These are phyloP conservation scores for Penicillium steckii DNA, from an alignment of 495 filamentous ascomycete species.

Conservation along the genomic window DNA sequence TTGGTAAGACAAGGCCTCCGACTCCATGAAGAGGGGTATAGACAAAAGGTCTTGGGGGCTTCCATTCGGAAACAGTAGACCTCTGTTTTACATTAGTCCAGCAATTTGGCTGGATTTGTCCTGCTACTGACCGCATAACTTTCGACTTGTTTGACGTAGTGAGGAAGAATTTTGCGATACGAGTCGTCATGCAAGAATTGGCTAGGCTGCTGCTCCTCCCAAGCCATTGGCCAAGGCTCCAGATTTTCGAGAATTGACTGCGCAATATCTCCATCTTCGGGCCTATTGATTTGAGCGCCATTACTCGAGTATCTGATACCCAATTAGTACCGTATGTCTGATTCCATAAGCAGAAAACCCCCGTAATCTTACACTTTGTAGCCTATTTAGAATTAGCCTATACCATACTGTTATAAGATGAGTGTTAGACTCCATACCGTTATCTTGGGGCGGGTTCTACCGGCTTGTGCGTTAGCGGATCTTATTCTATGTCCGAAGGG, in stretches of 20 bases:
- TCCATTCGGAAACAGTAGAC: slow-evolving; percentile 33
- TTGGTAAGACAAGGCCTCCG: slow-evolving; percentile 50
- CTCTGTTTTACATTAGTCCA: slow-evolving; percentile 19
- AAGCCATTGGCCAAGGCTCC: slow-evolving; percentile 47
- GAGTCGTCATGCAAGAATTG: slow-evolving; percentile 40
- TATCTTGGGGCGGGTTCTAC: slow-evolving; percentile 66
- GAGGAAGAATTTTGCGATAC: slow-evolving; percentile 38
- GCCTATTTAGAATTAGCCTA: slow-evolving; percentile 32
- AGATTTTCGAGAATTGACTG: slow-evolving; percentile 57
- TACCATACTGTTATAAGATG: neutral
- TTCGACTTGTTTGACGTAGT: slow-evolving; percentile 44
- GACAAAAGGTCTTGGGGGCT: slow-evolving; percentile 46
- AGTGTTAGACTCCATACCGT: slow-evolving; percentile 44
- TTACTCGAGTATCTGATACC: slow-evolving; percentile 57
- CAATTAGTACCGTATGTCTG: neutral
- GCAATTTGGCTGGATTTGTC: neutral
- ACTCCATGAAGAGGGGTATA: slow-evolving; percentile 75
- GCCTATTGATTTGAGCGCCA: slow-evolving; percentile 69
- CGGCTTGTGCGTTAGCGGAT: slow-evolving; percentile 17
- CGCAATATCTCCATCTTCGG: slow-evolving; percentile 61
- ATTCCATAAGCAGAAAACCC: neutral
- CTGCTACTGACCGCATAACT: slow-evolving; percentile 34
- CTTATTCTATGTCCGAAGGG: neutral
- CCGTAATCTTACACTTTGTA: slow-evolving; percentile 60
- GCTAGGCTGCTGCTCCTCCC: slow-evolving; percentile 50